Base-by-base conservation (phyloP, 106 monocot genomes). In the Allium cepa region DNA sequence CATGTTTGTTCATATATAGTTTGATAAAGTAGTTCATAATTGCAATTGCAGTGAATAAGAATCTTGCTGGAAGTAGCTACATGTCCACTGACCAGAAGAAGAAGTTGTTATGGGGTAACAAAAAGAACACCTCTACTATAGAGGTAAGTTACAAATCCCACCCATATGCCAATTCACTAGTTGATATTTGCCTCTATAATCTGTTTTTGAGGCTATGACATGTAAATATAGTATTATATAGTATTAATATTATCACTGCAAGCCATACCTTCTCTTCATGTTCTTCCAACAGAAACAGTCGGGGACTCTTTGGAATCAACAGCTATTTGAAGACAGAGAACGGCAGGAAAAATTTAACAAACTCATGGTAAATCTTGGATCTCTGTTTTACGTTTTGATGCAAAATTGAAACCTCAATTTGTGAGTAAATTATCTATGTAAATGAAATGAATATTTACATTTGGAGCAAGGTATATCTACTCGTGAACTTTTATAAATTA, bases 301-400 rank as follows among this genome's bases (percentile, higher is more conserved):
- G 2, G 60, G 72, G 56, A 82, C 73, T 55, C 88, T 77, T 26
- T 97, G 92, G 97, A 88, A 92, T 50, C 36, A 71, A 15, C 82
- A 88, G 51, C 64, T 92, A 50, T 97, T 97, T 75, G 15, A 84
- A 36, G 92, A 97, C 48, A 77, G 75, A 59, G 97, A 92, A 36
- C 83, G 97, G 7, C 97, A 97, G 69, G 97, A 97, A 72, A 97
- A 97, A 67, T 97, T 92, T 75, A 97, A 97, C 72, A 97, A 92
- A 62, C 97, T 97, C 87, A 97, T 97, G 97, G 97, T 97, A 85
- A 89, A 58, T 63, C 59, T 71, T 27, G 26, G 18, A 28, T 16
- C 48, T 56, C 18, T 71, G 36, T 26, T 64, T 46, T 47, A 61
- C 49, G 7, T 13, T 71, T 12, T 60, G 59, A 36, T 12, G 47